Evolutionary conservation across 805 yeast species (phyloP), one percentile per base, ranked within the genome.

Genomic region (Jamesozyma spencerorum): DNA sequence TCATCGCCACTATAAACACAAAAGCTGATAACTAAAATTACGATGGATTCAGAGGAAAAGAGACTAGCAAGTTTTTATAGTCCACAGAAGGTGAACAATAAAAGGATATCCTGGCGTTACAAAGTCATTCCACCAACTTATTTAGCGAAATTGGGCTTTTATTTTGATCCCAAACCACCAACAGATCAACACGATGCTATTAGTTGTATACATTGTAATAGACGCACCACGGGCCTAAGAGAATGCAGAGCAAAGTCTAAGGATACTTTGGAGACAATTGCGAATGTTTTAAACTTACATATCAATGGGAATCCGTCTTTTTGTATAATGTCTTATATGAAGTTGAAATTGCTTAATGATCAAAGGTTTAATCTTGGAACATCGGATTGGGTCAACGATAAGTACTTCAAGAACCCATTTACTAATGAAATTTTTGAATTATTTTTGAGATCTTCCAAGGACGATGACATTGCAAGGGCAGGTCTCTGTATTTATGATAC

Each of bases 401-500:
- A 46, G 15, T 41, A 37, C 15, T 53, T 56, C 27, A 32, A 36
- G n/a, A 32, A 50, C 19, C 62, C 63, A 6, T 35, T 28, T 5
- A 11, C 15, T 28, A n/a, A n/a, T n/a, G 6, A 28, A 12, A n/a
- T 28, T 5, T 28, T 28, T 7, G 31, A 22, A 8, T 15, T 22
- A n/a, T 34, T 34, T 12, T 5, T 11, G 15, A 11, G 15, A 8
- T 7, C 31, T 7, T 7, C 5, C 12, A 13, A 5, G 5, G 31
- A 28, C 6, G 31, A 12, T 5, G 12, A 7, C 12, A n/a, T 80
- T 64, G 79, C 79, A 1, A 64, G 64, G 37, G 69, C 74, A 15
- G 88, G 90, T 1, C 75, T 81, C 14, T 33, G 55, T 13, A 51
- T 49, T n/a, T 62, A 75, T 64, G 58, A 81, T 63, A 56, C 68